Evolutionary conservation across 306 rosid genomes (phyloP).

Genomic region (Glycine soja): DNA sequence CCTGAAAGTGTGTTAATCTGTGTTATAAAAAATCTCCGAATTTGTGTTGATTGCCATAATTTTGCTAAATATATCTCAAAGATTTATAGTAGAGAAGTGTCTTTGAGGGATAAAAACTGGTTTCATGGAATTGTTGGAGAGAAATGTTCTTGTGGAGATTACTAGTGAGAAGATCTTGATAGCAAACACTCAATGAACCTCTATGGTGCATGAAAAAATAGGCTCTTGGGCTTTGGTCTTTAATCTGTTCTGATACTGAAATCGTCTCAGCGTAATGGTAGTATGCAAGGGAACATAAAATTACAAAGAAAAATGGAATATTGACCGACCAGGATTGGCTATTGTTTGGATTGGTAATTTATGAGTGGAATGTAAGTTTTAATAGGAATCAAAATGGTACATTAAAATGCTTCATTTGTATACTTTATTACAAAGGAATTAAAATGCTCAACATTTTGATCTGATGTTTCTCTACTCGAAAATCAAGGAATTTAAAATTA

Average conservation of each 20-base stretch:
- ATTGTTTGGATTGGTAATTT: slow-evolving; percentile 13
- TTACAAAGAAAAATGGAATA: slow-evolving; percentile 2
- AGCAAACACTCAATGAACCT: neutral
- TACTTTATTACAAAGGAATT: neutral
- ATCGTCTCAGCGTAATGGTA: slow-evolving; percentile 3
- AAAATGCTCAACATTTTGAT: slow-evolving; percentile 18
- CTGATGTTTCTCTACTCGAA: neutral
- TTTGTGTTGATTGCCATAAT: slow-evolving; percentile 93
- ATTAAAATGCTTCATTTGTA: slow-evolving; percentile 12
- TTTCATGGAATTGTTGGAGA: slow-evolving; percentile 82
- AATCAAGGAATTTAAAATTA: slow-evolving; percentile 18
- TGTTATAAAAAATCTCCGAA: slow-evolving; percentile 81
- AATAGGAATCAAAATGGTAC: slow-evolving; percentile 20
- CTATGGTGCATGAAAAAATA: neutral
- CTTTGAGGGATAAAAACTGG: slow-evolving; percentile 77
- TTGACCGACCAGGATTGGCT: slow-evolving; percentile 6
- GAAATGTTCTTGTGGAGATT: slow-evolving; percentile 84
- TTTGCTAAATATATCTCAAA: slow-evolving; percentile 79
- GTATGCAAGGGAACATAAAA: neutral
- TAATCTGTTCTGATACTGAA: neutral
- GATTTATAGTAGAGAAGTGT: slow-evolving; percentile 68
- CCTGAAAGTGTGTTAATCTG: slow-evolving; percentile 63
- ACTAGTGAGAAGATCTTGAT: slow-evolving; percentile 64
- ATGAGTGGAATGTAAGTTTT: neutral
- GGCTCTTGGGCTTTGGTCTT: neutral